Evolutionary conservation across 2,329 filamentous ascomycete species (phyloP), one percentile per base, ranked within the genome.

Genomic region (Malbranchea cinnamomea): DNA sequence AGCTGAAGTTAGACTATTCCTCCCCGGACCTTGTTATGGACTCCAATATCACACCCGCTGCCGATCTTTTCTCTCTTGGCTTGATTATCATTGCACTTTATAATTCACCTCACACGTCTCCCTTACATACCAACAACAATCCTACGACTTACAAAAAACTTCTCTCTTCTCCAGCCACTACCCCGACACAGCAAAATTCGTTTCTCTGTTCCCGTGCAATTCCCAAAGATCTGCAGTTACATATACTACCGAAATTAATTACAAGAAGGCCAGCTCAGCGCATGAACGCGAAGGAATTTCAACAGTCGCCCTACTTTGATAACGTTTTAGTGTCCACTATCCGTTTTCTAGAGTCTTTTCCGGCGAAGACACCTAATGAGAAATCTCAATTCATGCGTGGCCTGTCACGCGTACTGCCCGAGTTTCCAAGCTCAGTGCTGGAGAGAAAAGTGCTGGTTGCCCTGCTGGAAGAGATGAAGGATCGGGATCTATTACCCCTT

Each of bases 241-340:
- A 78, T 38, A 78, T 95, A 0, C 60, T 98, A 3, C 84, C 89
- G 2, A 68, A 78, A 15, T 68, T 98, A 25, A 85, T 98, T 34
- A 89, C 87, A 0, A 69, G 89, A 38, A 67, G 84, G 32, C 83
- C 89, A 2, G 83, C 84, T 3, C 81, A 92, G 49, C 72, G 89
- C 25, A 70, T 95, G 60, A 84, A 75, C 15, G 84, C 87, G 4
- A 74, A 71, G 31, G 87, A 93, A 44, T 95, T 98, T 43, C 89
- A 98, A 49, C 74, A 94, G 52, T 91, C 84, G 46, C 76, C 82
- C 41, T 98, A 91, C 50, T 98, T 98, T 50, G 84, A 98, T 56
- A 98, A 95, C 46, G 81, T 95, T 26, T 65, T 98, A 4, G 83
- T 98, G 13, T 93, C 85, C 0, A 94, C 89, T 0, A 93, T 98